Evolutionary conservation across 2,329 filamentous ascomycete genomes (phyloP), one percentile per base, ranked within the genome.

Genomic region (Myrmaecium sp.): DNA sequence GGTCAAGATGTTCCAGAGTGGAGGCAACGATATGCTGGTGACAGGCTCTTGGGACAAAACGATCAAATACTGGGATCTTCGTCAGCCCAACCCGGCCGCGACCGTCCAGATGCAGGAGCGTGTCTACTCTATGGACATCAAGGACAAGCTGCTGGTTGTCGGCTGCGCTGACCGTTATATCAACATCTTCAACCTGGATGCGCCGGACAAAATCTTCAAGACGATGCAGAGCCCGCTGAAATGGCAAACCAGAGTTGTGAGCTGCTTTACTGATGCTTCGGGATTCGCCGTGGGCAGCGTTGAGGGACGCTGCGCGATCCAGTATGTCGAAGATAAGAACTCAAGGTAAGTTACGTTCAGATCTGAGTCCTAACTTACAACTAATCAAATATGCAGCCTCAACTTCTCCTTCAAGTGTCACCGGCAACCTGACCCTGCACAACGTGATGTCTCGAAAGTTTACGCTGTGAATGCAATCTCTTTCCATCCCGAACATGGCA

Each of bases 371-470:
- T n/a, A n/a, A n/a, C n/a, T n/a, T n/a, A n/a, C n/a, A n/a, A n/a
- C 30, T 32, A 21, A 39, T 44, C 32, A 5, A 6, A 4, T 2
- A 14, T 15, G 12, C 25, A 54, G 51, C 36, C 78, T 75, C 45
- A 95, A 98, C 61, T 98, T 98, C 63, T 93, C 82, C 21, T 98
- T 98, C 72, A 95, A 95, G 57, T 98, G 89, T 56, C 89, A 98
- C 54, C 83, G 89, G 32, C 81, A 93, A 42, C 69, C 71, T 4
- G 70, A 78, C 2, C 58, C 71, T 30, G 54, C 50, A 28, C 41
- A 54, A 24, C 55, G 57, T 32, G 84, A 82, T 53, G 60, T 76
- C 36, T 81, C 79, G 41, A 89, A 86, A 46, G 89, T 95, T 41
- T 89, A 84, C 61, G 75, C 83, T 2, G 83, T 98, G 47, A 98